These are phyloP conservation scores for Pontederia crassipes DNA, from an alignment of 176 grass and related monocot genomes.

Conservation along the genomic window DNA sequence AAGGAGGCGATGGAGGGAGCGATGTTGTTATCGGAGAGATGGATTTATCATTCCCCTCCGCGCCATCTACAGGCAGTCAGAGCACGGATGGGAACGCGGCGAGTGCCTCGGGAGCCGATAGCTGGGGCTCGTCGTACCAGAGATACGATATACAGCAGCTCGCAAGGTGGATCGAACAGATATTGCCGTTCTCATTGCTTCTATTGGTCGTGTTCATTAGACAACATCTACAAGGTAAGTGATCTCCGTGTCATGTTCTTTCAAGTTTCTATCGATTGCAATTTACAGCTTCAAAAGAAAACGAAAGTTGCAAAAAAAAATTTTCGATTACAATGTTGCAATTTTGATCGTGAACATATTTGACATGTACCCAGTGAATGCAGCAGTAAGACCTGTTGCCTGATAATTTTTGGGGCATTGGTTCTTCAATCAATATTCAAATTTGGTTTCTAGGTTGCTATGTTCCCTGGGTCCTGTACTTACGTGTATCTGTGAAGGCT, in stretches of 20 bases:
- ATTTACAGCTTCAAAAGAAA: no score
- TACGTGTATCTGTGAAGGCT: no score
- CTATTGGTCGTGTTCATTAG: conserved; percentile 93
- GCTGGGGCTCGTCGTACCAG: conserved; percentile 45
- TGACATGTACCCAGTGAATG: no score
- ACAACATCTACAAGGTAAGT: conserved; percentile 84
- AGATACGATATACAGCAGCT: conserved; percentile 96
- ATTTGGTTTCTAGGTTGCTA: no score
- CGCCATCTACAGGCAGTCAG: conserved; percentile 13
- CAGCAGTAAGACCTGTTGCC: not conserved
- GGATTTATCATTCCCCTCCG: conserved; percentile 19
- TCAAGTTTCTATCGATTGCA: no score
- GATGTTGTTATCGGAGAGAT: conserved; percentile 4
- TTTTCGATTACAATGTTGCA: not conserved
- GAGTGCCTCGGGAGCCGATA: conserved; percentile 5
- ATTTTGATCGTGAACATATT: not conserved
- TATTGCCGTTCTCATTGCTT: conserved; percentile 86
- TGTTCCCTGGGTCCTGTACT: no score
- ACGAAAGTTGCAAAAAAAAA: no score
- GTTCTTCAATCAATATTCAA: not conserved
- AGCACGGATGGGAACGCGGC: conserved; percentile 12
- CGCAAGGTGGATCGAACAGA: conserved; percentile 91
- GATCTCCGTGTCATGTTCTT: no score
- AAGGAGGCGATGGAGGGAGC: conserved; percentile 9
- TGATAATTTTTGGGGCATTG: conserved; percentile 7